Evolutionary conservation across 805 yeast species (phyloP).

Genomic region (Yarrowia sp.): DNA sequence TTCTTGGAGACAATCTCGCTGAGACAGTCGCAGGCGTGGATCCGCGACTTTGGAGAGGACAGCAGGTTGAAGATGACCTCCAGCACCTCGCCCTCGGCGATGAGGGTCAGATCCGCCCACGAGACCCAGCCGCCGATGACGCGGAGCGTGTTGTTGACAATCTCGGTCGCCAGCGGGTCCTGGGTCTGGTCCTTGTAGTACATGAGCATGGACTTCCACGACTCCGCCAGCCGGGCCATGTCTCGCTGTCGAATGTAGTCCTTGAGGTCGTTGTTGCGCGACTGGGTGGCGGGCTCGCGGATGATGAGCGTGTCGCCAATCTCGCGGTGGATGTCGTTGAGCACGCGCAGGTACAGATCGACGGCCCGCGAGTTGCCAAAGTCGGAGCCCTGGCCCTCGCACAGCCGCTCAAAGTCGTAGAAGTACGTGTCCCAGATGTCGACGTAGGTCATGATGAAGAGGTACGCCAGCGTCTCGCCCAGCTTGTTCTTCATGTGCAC

Average conservation of each 20-base stretch:
- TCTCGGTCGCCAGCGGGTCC: slow-evolving; percentile 41
- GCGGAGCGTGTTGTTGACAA: slow-evolving; percentile 56
- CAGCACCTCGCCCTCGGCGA: slow-evolving; percentile 61
- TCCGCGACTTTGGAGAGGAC: slow-evolving; percentile 48
- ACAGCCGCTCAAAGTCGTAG: slow-evolving; percentile 47
- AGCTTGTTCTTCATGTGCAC: slow-evolving; percentile 54
- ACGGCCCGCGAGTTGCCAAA: slow-evolving; percentile 46
- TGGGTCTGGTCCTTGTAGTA: slow-evolving; percentile 37
- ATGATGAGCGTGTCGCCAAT: slow-evolving; percentile 88
- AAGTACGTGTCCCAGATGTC: slow-evolving; percentile 52
- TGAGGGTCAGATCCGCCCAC: slow-evolving; percentile 84
- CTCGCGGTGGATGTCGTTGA: slow-evolving; percentile 78
- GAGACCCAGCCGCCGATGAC: slow-evolving; percentile 83
- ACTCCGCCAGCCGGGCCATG: slow-evolving; percentile 58
- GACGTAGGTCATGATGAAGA: slow-evolving; percentile 52
- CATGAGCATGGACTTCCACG: slow-evolving; percentile 64
- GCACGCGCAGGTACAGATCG: slow-evolving; percentile 73
- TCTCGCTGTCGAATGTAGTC: slow-evolving; percentile 79
- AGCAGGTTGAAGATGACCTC: slow-evolving; percentile 58
- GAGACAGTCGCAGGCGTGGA: slow-evolving; percentile 56
- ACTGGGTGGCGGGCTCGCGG: slow-evolving; percentile 56
- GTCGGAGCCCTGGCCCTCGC: slow-evolving; percentile 35
- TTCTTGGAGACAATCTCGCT: slow-evolving; percentile 70
- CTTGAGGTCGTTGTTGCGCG: slow-evolving; percentile 69
- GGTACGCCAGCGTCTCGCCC: slow-evolving; percentile 52